Conservation (phyloP, 306 rosid genomes). For the Prunus armeniaca region DNA sequence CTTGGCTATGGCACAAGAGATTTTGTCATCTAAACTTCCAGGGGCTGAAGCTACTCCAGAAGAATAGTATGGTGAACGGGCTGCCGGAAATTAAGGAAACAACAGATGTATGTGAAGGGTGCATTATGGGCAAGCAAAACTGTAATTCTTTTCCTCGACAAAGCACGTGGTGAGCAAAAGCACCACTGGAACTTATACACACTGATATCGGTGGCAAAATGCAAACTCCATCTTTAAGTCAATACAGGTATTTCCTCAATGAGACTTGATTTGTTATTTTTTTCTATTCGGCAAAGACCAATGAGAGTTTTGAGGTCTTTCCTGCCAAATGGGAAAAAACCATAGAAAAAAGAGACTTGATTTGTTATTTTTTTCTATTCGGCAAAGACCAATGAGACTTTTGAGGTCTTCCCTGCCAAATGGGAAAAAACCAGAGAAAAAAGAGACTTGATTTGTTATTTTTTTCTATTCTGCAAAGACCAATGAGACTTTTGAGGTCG, state of each 20-base stretch:
- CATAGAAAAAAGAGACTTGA: too few relatives aligned
- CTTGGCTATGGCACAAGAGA: not conserved
- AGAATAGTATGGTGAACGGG: not conserved
- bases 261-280: too few relatives aligned
- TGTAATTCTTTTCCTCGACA: not conserved
- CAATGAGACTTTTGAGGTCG: too few relatives aligned
- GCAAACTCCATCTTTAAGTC: not conserved
- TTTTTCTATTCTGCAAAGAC: too few relatives aligned
- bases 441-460: too few relatives aligned
- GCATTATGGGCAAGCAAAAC: not conserved
- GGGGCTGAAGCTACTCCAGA: conserved; percentile 29
- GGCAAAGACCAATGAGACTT: too few relatives aligned
- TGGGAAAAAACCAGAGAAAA: too few relatives aligned
- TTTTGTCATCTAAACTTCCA: not conserved
- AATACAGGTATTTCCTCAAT: not conserved
- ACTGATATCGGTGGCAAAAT: not conserved
- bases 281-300: too few relatives aligned
- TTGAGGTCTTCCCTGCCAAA: too few relatives aligned
- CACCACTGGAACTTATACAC: not conserved
- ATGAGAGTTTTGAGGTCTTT: too few relatives aligned
- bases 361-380: too few relatives aligned
- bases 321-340: too few relatives aligned
- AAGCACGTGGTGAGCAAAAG: not conserved
- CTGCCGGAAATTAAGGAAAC: not conserved
- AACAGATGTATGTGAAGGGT: not conserved